These are phyloP conservation scores for Anthostomella pinea DNA, from an alignment of 2,329 filamentous ascomycete genomes.

Conservation along the genomic window DNA sequence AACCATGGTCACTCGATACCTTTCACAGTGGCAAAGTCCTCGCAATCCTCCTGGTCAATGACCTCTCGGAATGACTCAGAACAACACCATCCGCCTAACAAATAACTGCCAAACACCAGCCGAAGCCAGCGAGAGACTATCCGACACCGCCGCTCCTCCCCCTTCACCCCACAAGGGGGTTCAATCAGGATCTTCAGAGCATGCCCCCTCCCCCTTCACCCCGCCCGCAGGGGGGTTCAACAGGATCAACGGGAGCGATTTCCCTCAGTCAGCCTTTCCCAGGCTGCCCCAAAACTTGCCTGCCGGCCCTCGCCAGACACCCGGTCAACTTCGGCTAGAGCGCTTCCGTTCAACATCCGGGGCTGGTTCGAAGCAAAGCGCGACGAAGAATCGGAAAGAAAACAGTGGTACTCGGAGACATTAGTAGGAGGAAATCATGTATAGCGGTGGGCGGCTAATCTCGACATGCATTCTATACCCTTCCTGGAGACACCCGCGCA, in stretches of 20 bases:
- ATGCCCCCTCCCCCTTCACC: too few relatives aligned
- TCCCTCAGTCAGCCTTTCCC: neutral
- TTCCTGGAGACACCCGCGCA: slow-evolving; percentile 3
- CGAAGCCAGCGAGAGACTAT: slow-evolving; percentile 9
- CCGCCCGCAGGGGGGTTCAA: too few relatives aligned
- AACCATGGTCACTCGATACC: neutral
- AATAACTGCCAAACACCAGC: slow-evolving; percentile 7
- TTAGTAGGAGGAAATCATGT: neutral
- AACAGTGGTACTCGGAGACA: neutral
- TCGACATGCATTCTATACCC: slow-evolving; percentile 19
- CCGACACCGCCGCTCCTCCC: slow-evolving; percentile 18
- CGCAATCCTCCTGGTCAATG: slow-evolving; percentile 19
- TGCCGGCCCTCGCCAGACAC: slow-evolving; percentile 16
- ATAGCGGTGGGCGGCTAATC: slow-evolving; percentile 21
- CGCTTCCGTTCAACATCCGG: slow-evolving; percentile 20
- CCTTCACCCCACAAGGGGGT: slow-evolving; percentile 13
- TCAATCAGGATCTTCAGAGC: too few relatives aligned
- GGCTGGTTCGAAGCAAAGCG: slow-evolving; percentile 14
- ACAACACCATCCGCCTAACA: slow-evolving; percentile 17
- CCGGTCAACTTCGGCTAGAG: slow-evolving; percentile 17
- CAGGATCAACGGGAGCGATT: slow-evolving; percentile 9
- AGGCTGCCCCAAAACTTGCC: slow-evolving; percentile 13
- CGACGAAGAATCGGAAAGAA: slow-evolving; percentile 14
- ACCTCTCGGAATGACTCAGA: slow-evolving; percentile 22
- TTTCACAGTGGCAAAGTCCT: slow-evolving; percentile 13